Percentiles rank a stretch among this genome's conserved stretches.
These are phyloP conservation scores for Aspergillus felis DNA, from an alignment of 2,329 filamentous ascomycete species.

Conservation along the genomic window DNA sequence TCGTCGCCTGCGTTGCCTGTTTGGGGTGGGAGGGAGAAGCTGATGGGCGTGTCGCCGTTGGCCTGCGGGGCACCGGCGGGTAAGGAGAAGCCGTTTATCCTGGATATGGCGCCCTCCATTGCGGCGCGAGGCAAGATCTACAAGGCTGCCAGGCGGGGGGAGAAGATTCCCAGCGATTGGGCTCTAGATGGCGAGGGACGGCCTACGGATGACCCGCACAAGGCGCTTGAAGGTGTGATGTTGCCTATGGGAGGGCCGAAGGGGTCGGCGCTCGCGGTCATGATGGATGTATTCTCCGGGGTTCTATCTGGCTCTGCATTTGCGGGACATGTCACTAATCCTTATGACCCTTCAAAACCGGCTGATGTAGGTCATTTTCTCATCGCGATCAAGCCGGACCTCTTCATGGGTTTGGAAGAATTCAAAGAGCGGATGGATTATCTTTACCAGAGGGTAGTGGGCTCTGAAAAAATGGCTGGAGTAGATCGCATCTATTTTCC, in stretches of 20 bases:
- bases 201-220: conserved; percentile 66
- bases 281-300: conserved; percentile 88
- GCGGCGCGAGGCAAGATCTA: conserved; percentile 46
- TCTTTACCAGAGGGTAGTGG: conserved; percentile 53
- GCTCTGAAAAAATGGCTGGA: conserved; percentile 50
- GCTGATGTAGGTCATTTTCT: conserved; percentile 74
- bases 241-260: conserved; percentile 82
- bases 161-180: conserved; percentile 56
- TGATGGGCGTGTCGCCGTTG: conserved; percentile 71
- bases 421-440: conserved; percentile 61
- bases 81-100: conserved; percentile 54
- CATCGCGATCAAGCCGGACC: conserved; percentile 66
- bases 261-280: conserved; percentile 70
- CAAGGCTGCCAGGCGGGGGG: conserved; percentile 40
- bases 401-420: conserved; percentile 68
- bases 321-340: conserved; percentile 70
- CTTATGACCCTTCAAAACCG: conserved; percentile 66
- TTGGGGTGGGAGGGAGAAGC: conserved; percentile 64
- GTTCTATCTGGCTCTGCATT: conserved; percentile 72
- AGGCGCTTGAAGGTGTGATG: conserved; percentile 74
- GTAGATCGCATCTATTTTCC: conserved; percentile 56
- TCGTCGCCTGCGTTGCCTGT: conserved; percentile 68
- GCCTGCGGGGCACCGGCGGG: conserved; percentile 70
- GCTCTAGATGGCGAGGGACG: conserved; percentile 68
- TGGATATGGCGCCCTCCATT: conserved; percentile 46